phyloP scores from a whole-genome alignment of 192 early-diverging fungal genomes.

The Funneliformis geosporum region DNA sequence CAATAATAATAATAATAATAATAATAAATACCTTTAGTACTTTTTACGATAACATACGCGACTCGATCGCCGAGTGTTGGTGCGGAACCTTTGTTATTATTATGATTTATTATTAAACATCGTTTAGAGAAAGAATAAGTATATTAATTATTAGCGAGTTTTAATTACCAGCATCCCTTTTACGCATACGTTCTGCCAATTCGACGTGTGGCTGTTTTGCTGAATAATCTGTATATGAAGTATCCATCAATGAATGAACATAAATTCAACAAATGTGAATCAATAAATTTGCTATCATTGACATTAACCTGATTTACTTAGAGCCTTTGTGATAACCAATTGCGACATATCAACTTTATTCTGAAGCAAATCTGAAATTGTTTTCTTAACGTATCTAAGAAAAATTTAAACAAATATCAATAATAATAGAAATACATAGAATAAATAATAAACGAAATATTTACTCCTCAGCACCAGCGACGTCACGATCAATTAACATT shows the following conservation, averaged over 20 bases:
- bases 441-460: not conserved
- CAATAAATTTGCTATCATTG: not conserved
- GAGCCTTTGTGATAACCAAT: constrained; percentile 93
- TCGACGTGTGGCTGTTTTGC: constrained; percentile 96
- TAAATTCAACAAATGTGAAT: not conserved
- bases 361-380: constrained; percentile 90
- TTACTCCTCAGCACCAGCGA: constrained; percentile 79
- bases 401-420: not conserved
- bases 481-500: constrained; percentile 88
- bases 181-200: constrained; percentile 93
- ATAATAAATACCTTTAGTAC: constrained; percentile 57
- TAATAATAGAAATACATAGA: not conserved
- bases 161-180: constrained; percentile 77
- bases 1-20: not conserved
- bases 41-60: constrained; percentile 93
- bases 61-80: constrained; percentile 96
- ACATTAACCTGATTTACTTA: constrained; percentile 77
- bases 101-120: not conserved
- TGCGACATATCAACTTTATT: constrained; percentile 97
- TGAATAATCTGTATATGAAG: constrained; percentile 71
- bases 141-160: not conserved
- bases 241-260: not conserved
- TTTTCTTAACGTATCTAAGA: constrained; percentile 79
- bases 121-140: not conserved
- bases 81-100: constrained; percentile 67